These are phyloP conservation scores for Discostella stelligeroides DNA, from an alignment of 108 stramenopile species.

Conservation along the genomic window DNA sequence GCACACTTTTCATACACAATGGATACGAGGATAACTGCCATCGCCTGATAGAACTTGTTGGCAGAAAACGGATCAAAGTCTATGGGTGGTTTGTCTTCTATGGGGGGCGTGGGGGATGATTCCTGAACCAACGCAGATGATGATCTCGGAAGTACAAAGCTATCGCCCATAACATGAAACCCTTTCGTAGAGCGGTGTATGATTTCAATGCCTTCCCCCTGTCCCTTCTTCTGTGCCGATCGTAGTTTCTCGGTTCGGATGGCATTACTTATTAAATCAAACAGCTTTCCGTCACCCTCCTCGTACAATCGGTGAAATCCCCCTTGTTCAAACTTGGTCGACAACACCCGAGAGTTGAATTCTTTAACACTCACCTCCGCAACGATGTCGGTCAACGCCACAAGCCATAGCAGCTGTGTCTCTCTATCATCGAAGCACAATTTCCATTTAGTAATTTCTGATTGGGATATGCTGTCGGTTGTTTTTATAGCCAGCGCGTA, in stretches of 20 bases:
- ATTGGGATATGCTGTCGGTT: conserved; percentile 16
- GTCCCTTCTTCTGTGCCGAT: background rate
- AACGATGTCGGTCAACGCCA: conserved; percentile 38
- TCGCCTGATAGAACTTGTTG: conserved; percentile 28
- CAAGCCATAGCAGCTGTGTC: conserved; percentile 38
- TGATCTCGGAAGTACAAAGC: background rate
- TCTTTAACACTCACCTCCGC: conserved; percentile 33
- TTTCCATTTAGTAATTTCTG: conserved; percentile 46
- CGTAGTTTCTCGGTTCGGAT: background rate
- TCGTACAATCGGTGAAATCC: conserved; percentile 49
- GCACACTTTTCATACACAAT: conserved; percentile 25
- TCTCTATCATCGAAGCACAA: conserved; percentile 44
- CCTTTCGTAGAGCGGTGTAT: background rate
- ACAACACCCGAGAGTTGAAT: conserved; percentile 67
- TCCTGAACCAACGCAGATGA: background rate
- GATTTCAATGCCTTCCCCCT: too few relatives aligned
- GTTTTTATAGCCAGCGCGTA: conserved; percentile 67
- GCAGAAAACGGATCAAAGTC: too few relatives aligned
- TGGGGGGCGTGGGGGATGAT: too few relatives aligned
- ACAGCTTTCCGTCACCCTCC: conserved; percentile 28
- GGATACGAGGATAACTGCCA: conserved; percentile 28
- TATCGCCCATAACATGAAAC: background rate
- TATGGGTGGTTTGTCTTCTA: too few relatives aligned
- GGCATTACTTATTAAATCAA: conserved; percentile 11
- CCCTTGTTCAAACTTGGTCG: conserved; percentile 12